phyloP scores from a whole-genome alignment of 202 grass and related monocot species.

The Eragrostis tef region DNA sequence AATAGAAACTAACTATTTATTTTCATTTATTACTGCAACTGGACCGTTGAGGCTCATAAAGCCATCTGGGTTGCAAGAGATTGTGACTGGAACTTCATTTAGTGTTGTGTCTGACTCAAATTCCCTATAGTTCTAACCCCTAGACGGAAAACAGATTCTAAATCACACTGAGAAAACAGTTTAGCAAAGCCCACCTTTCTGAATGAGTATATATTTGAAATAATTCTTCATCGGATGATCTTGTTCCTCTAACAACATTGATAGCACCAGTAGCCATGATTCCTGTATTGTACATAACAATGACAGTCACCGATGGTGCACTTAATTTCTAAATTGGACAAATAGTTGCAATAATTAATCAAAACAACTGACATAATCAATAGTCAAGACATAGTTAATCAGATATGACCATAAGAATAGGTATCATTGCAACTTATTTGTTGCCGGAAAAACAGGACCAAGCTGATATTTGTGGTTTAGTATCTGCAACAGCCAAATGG shows the following conservation, averaged over 20 bases:
- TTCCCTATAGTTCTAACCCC: not conserved
- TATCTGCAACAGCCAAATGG: not conserved
- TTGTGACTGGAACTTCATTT: not conserved
- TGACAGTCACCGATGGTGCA: slow-evolving; percentile 8
- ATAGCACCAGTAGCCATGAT: slow-evolving; percentile 94
- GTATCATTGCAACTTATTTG: not conserved
- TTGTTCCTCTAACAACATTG: slow-evolving; percentile 93
- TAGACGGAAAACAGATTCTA: slow-evolving; percentile 8
- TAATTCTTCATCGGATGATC: slow-evolving; percentile 79
- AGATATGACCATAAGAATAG: not conserved
- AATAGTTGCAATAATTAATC: slow-evolving; percentile 22
- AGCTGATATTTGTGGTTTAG: slow-evolving; percentile 14
- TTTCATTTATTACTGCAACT: not conserved
- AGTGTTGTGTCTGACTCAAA: not conserved
- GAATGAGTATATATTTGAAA: slow-evolving; percentile 93
- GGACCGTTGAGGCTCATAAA: not conserved
- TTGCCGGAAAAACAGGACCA: slow-evolving; percentile 1
- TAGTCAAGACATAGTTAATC: slow-evolving; percentile 7
- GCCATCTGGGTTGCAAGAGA: slow-evolving; percentile 7
- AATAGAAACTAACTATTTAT: slow-evolving; percentile 15
- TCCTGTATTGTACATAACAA: slow-evolving; percentile 53
- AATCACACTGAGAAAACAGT: slow-evolving; percentile 6
- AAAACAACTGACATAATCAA: slow-evolving; percentile 12
- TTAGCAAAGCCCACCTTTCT: slow-evolving; percentile 64
- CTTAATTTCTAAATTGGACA: slow-evolving; percentile 5